These are phyloP conservation scores for Xylaria sp. DNA, from an alignment of 2,329 filamentous ascomycete species.

Conservation along the genomic window DNA sequence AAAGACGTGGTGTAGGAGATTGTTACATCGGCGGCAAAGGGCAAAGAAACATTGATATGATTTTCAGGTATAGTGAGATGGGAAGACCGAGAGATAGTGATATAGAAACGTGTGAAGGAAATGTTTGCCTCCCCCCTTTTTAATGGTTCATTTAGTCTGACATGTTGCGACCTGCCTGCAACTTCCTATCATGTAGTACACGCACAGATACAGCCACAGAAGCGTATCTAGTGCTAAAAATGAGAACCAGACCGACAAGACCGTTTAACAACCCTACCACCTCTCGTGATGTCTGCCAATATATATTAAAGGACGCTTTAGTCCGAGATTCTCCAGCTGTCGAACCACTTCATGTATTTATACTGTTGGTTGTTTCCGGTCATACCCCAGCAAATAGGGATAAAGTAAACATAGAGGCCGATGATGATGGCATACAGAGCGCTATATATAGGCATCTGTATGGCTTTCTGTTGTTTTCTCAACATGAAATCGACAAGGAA, in stretches of 20 bases:
- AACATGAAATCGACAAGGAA: constrained; percentile 90
- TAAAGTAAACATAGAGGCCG: constrained; percentile 88
- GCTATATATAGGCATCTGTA: constrained; percentile 77
- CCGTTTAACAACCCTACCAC: constrained; percentile 3
- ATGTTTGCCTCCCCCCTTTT: constrained; percentile 7
- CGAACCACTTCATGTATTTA: constrained; percentile 93
- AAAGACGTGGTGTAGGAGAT: constrained; percentile 21
- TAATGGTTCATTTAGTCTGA: constrained; percentile 8
- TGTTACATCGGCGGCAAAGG: constrained; percentile 38
- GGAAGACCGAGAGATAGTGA: background rate
- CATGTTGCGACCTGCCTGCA: background rate
- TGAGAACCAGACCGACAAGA: constrained; percentile 1
- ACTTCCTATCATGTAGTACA: constrained; percentile 20
- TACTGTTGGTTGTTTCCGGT: constrained; percentile 84
- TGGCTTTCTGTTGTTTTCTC: constrained; percentile 68
- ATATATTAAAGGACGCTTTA: constrained; percentile 44
- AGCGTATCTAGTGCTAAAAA: constrained; percentile 5
- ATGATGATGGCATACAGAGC: constrained; percentile 78
- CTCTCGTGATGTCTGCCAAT: constrained; percentile 5
- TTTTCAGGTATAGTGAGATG: constrained; percentile 12
- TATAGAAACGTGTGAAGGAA: constrained; percentile 1
- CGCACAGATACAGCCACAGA: constrained; percentile 16
- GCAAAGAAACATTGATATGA: constrained; percentile 13
- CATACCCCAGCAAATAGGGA: constrained; percentile 97
- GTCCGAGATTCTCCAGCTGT: constrained; percentile 85